Evolutionary conservation across 2,329 filamentous ascomycete species (phyloP).

Genomic region (Graphilbum sp.): DNA sequence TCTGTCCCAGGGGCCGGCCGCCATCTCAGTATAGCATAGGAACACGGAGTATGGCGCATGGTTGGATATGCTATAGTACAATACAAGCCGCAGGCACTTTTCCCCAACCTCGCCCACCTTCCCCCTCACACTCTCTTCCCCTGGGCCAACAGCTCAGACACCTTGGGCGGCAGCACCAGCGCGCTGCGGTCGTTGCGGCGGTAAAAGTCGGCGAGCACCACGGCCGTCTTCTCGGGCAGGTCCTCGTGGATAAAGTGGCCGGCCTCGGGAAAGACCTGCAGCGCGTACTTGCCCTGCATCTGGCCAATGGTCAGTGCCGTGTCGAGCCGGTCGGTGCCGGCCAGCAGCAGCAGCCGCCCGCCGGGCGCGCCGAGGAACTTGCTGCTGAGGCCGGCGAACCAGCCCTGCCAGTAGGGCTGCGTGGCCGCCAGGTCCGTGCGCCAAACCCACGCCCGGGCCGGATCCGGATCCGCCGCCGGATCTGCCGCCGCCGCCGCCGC

Average conservation of each 20-base stretch:
- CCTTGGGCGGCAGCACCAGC: conserved; percentile 81
- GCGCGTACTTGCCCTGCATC: conserved; percentile 97
- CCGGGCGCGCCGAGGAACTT: conserved; percentile 74
- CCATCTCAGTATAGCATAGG: no score
- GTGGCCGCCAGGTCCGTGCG: conserved; percentile 69
- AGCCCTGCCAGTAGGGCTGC: conserved; percentile 83
- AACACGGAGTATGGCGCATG: no score
- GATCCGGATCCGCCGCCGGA: conserved; percentile 36
- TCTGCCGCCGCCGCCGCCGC: conserved; percentile 21
- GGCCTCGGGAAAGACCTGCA: conserved; percentile 87
- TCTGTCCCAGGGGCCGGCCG: no score
- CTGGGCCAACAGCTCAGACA: conserved; percentile 53
- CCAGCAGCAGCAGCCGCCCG: conserved; percentile 71
- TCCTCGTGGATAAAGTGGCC: conserved; percentile 97
- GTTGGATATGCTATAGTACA: no score
- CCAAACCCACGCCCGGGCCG: conserved; percentile 55
- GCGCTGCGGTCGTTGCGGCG: conserved; percentile 75
- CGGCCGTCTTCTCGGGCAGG: conserved; percentile 74
- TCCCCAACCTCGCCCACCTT: no score
- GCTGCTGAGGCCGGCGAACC: conserved; percentile 75
- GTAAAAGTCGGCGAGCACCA: conserved; percentile 78
- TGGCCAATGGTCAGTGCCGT: conserved; percentile 90
- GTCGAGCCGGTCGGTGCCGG: conserved; percentile 78
- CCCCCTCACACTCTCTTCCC: conserved; percentile 37
- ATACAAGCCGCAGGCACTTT: no score